These are phyloP conservation scores for Chionographis japonica DNA, from an alignment of 106 monocot genomes.

Conservation along the genomic window DNA sequence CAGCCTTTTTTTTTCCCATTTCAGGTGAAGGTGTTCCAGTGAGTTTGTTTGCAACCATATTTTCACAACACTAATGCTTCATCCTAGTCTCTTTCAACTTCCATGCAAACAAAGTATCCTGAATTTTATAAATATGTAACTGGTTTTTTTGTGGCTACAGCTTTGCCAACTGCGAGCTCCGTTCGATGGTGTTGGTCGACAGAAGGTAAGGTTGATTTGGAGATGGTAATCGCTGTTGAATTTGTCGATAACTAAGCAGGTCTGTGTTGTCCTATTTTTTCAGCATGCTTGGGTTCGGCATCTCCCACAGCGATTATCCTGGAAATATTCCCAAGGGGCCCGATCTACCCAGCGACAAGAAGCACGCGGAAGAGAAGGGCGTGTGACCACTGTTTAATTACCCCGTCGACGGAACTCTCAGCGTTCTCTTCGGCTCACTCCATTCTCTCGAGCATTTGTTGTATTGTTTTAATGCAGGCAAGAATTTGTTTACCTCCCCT, in stretches of 20 bases:
- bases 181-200: constrained; percentile 75
- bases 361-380: not conserved
- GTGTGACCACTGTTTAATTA: no score
- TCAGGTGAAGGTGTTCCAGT: no score
- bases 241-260: not conserved
- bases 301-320: constrained; percentile 45
- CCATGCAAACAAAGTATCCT: no score
- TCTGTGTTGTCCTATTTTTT: not conserved
- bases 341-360: constrained; percentile 44
- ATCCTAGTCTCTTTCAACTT: no score
- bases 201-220: constrained; percentile 38
- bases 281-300: constrained; percentile 46
- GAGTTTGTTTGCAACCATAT: not conserved
- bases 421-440: no score
- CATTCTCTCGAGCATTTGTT: no score
- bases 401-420: no score
- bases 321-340: constrained; percentile 56
- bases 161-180: constrained; percentile 82
- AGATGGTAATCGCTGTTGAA: not conserved
- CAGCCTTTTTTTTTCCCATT: no score
- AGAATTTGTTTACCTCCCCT: no score
- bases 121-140: no score
- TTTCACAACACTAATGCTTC: not conserved
- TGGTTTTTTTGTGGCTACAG: constrained; percentile 25
- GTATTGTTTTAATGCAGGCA: no score